Evolutionary conservation across 2,329 filamentous ascomycete species (phyloP), one percentile per base, ranked within the genome.

Genomic region (Fusarium musae): DNA sequence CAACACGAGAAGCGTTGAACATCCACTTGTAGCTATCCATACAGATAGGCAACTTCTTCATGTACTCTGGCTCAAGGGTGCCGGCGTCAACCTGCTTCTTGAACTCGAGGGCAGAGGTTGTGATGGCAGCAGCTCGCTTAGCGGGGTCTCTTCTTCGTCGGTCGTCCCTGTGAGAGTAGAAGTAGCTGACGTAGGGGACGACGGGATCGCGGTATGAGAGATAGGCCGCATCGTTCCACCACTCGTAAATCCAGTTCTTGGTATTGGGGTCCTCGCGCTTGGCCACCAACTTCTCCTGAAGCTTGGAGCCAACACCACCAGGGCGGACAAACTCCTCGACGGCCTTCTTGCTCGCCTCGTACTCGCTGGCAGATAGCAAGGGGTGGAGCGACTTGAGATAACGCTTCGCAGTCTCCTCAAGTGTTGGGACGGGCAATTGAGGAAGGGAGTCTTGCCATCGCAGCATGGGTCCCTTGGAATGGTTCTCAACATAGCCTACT

Each of bases 21-120:
- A 99, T 99, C 90, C 92, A 98, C 85, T 97, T 88, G 87, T 98
- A 98, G 81, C 94, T 96, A 87, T 95, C 95, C 96, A 99, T 99
- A 83, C 95, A 96, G 80, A 98, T 96, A 68, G 96, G 96, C 67
- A 97, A 89, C 85, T 95, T 95, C 87, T 97, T 97, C 95, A 99
- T 97, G 85, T 98, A 98, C 84, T 99, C 96, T 30, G 96, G 96
- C 86, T 99, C 96, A 59, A 99, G 87, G 12, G 90, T 91, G 75
- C 92, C 91, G 47, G 83, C 82, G 80, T 98, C 96, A 26, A 98
- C 96, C 85, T 95, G 91, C 83, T 92, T 93, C 89, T 98, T 97
- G 88, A 99, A 99, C 81, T 97, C 94, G 43, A 99, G 89, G 3
- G 91, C 92, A 12, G 94, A 92, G 3, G 93, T 94, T 2, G 93